phyloP scores from a whole-genome alignment of 2,329 filamentous ascomycete genomes.

The Colletotrichum sp. region DNA sequence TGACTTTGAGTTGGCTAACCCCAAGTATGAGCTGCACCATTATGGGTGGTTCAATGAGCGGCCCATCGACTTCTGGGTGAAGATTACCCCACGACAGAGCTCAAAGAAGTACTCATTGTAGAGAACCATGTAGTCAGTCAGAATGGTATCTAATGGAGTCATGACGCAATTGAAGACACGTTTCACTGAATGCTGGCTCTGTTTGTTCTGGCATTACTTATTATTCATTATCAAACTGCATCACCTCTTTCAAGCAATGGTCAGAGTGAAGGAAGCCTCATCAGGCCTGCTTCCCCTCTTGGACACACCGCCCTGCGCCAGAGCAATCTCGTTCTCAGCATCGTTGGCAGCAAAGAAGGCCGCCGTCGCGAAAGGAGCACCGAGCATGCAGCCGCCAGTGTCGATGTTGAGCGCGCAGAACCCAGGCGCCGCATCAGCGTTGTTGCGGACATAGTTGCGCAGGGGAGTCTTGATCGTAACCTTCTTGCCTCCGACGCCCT shows the following conservation, averaged over 20 bases:
- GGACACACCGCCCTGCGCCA: slow-evolving; percentile 4
- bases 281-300: not conserved
- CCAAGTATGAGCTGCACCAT: slow-evolving; percentile 44
- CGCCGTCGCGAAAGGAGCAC: not conserved
- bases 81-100: slow-evolving; percentile 41
- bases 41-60: slow-evolving; percentile 60
- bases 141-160: not conserved
- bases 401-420: slow-evolving; percentile 6
- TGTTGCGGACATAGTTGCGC: slow-evolving; percentile 18
- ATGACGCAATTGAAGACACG: not conserved
- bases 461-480: slow-evolving; percentile 8
- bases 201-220: not conserved
- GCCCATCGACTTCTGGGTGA: slow-evolving; percentile 50
- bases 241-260: not conserved
- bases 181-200: not conserved
- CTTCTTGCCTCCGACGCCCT: not conserved
- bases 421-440: not conserved
- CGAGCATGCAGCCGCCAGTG: slow-evolving; percentile 6
- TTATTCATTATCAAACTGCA: not conserved
- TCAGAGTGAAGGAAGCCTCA: not conserved
- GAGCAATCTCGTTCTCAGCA: not conserved
- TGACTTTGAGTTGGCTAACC: slow-evolving; percentile 49
- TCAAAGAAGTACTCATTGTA: not conserved
- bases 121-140: too few relatives aligned
- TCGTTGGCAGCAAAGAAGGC: slow-evolving; percentile 7